phyloP scores from a whole-genome alignment of 768 basidiomycete genomes.

The Cystobasidium tubakii region DNA sequence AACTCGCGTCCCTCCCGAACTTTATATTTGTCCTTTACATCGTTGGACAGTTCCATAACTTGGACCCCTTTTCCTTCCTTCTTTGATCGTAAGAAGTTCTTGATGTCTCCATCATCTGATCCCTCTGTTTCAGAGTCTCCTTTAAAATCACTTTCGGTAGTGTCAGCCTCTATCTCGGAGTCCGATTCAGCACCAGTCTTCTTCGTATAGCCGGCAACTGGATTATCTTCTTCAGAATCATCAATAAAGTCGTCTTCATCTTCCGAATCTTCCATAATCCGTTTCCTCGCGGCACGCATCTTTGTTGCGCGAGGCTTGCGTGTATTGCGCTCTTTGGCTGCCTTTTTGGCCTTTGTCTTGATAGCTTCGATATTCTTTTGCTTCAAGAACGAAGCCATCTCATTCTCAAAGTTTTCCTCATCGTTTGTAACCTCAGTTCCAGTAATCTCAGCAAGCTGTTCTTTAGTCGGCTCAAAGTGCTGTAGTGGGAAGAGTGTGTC shows the following conservation, averaged over 20 bases:
- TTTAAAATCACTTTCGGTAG: neutral
- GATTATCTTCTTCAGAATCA: neutral
- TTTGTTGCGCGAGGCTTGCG: neutral
- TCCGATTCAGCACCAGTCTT: neutral
- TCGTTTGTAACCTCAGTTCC: neutral
- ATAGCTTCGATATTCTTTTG: neutral
- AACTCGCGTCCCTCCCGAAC: neutral
- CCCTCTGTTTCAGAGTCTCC: neutral
- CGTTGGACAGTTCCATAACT: neutral
- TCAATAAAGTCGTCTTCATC: slow-evolving; percentile 11
- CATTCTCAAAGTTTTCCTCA: neutral
- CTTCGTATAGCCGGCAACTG: slow-evolving; percentile 6
- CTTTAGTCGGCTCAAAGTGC: slow-evolving; percentile 7
- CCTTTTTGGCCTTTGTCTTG: neutral
- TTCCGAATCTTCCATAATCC: slow-evolving; percentile 4
- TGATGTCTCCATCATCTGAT: neutral
- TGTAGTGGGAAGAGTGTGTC: neutral
- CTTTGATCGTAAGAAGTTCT: neutral
- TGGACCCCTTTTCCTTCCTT: neutral
- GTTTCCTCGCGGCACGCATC: neutral
- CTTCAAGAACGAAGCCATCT: neutral
- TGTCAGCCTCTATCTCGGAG: neutral
- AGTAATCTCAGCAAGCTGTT: slow-evolving; percentile 15
- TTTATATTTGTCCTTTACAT: neutral
- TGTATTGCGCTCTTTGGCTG: neutral